Base-by-base conservation (phyloP, 371 early-diverging fungal species). In the Lichtheimia ornata region DNA sequence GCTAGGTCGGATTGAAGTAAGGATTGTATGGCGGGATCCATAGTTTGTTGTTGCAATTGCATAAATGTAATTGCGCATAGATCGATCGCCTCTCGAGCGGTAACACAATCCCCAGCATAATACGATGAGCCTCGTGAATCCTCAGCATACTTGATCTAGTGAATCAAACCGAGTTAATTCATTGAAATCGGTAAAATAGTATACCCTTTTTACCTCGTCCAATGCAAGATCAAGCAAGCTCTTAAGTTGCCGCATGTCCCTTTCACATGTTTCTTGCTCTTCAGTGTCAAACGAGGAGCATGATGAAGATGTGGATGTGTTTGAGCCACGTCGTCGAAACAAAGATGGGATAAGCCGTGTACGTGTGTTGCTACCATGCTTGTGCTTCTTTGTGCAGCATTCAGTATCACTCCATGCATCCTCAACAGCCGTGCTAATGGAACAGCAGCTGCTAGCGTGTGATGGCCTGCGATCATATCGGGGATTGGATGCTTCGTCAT, bases 111-210 rank as follows among this genome's bases (percentile, higher is more conserved):
- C 25, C 77, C 77, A 43, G 69, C 62, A 50, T 76, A 76, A 61
- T 76, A 76, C 6, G 66, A 62, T 44, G 77, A 73, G 30, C 77
- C 77, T 40, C 59, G 64, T 0, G 77, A 76, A 60, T 76, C 77
- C 54, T 71, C 68, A 25, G 77, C 77, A 61, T 69, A 76, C 40
- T 69, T 64, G 18, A 76, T 59, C 71, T 72, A 56, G 44, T n/a
- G 20, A 6, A 45, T 20, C 13, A 1, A 14, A 35, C 2, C 35
- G 11, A 35, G 35, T 30, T 41, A 14, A 54, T 1, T 18, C 18
- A 5, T 18, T 30, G 17, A 13, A 58, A 1, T 18, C 17, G 50
- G 20, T 7, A 50, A 30, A 27, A 35, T 20, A 20, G 15, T 50
- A 40, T 59, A 6, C 43, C 17, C 40, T 53, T 35, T 35, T 35